Base-by-base conservation (phyloP, 331 rosid genomes). In the Arachis monticola region DNA sequence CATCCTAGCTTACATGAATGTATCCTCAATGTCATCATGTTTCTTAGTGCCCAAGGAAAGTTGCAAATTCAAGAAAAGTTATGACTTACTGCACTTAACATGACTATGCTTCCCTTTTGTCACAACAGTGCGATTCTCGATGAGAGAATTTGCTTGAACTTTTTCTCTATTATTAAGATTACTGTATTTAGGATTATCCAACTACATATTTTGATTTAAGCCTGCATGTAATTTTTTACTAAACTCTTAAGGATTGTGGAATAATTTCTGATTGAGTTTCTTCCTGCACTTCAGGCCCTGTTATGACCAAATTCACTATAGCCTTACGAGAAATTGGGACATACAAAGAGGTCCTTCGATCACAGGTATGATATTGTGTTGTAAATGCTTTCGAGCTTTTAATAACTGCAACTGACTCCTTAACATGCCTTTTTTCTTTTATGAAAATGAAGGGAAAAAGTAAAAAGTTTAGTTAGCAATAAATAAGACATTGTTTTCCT, bases 321-420 rank as follows among this genome's bases (percentile, higher is more conserved):
- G 99, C 99, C 7, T 77, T 95, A 72, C 89, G 99, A 87, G 99
- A 95, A 89, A 95, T 95, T 52, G 99, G 99, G 79, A 95, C 99
- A 53, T 95, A 95, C 89, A 95, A 95, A 86, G 98, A 95, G 85
- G 99, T 95, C 57, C 98, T 95, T 80, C 97, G 99, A 9, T 95
- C 99, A 67, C 98, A 95, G 99, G 99, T 95, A 72, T 77, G 40
- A 60, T 50, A 40, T 62, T 80, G 12, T 67, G 76, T 46, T 76
- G 14, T 11, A 44, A 63, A 59, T 78, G 22, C 59, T 67, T 52
- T 77, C 76, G 30, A 27, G 63, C 10, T 35, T 44, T 66, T 40
- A 17, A 10, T 57, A 27, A 60, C 68, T 73, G 69, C 60, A 6
- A 9, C 64, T 35, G 53, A 77, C 76, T 76, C 66, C 78, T 45